Base-by-base conservation (phyloP, 257 asterid genomes). In the Lycium ferocissimum region DNA sequence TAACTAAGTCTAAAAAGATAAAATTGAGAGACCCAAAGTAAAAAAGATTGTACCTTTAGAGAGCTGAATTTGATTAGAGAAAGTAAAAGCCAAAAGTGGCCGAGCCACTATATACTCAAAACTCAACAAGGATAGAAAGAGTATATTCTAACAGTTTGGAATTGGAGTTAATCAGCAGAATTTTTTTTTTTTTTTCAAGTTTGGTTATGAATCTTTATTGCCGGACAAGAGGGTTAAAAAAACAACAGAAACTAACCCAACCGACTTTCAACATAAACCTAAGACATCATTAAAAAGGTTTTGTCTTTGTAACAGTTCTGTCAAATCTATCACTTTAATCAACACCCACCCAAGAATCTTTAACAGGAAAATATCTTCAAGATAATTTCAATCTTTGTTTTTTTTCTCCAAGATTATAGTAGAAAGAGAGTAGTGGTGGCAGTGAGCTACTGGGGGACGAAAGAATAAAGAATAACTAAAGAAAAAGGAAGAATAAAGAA, bases 1-100 rank as follows among this genome's bases (percentile, higher is more conserved):
- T 38, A 20, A 83, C 6, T 40, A 65, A 22, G 69, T 83, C 66
- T 83, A 86, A 15, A 47, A 38, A 47, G n/a, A 86, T n/a, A 33
- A 79, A 59, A 86, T 9, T 79, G 62, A 82, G 83, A 58, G 82
- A 82, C 85, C 86, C 82, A 78, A n/a, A 56, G 61, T 40, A 6
- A 82, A 70, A 85, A 78, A 78, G 83, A 75, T 61, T 66, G 49
- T 47, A 87, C 85, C 86, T 82, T 73, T 38, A 43, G n/a, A 43
- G 61, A 3, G 12, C 22, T 70, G 78, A 69, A 66, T 35, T 66
- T 20, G n/a, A 66, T 13, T 66, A 66, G 75, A 66, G 45, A 66
- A 6, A 37, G 20, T 13, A 35, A 38, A 69, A 38, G 33, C 51
- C 78, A 70, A 70, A 38, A 70, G 54, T 70, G 4, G 15, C 38